Evolutionary conservation across 2,329 filamentous ascomycete species (phyloP).

Genomic region (Nemania sp.): DNA sequence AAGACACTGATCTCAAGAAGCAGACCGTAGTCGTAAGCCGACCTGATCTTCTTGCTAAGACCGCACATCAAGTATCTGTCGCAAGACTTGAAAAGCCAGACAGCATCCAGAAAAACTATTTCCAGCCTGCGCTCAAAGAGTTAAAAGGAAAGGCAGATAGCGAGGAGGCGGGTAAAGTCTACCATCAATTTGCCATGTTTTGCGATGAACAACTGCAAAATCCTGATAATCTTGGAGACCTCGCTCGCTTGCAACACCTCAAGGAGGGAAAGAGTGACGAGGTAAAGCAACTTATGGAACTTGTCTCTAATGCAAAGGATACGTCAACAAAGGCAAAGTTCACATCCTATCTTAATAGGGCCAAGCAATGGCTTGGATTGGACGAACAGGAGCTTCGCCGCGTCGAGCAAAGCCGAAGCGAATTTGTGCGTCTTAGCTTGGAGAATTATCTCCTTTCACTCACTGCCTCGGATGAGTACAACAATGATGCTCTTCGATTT

Average conservation of each 20-base stretch:
- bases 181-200: constrained; percentile 92
- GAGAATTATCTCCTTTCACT: constrained; percentile 92
- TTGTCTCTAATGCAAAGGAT: constrained; percentile 56
- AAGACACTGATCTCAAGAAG: constrained; percentile 62
- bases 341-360: constrained; percentile 66
- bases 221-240: constrained; percentile 80
- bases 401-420: constrained; percentile 73
- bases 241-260: constrained; percentile 77
- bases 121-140: constrained; percentile 82
- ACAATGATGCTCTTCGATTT: constrained; percentile 89
- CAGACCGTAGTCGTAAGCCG: constrained; percentile 74
- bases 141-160: constrained; percentile 71
- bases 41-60: constrained; percentile 81
- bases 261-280: constrained; percentile 82
- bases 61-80: constrained; percentile 86
- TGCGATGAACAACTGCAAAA: constrained; percentile 94
- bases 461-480: constrained; percentile 81
- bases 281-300: constrained; percentile 70
- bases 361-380: constrained; percentile 87
- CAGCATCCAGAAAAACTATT: constrained; percentile 82
- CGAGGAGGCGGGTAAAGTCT: constrained; percentile 81
- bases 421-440: constrained; percentile 84
- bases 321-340: constrained; percentile 61
- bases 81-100: constrained; percentile 91
- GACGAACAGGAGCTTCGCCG: constrained; percentile 86